Evolutionary conservation across 495 filamentous ascomycete genomes (phyloP).

Genomic region (Copromyces sp.): DNA sequence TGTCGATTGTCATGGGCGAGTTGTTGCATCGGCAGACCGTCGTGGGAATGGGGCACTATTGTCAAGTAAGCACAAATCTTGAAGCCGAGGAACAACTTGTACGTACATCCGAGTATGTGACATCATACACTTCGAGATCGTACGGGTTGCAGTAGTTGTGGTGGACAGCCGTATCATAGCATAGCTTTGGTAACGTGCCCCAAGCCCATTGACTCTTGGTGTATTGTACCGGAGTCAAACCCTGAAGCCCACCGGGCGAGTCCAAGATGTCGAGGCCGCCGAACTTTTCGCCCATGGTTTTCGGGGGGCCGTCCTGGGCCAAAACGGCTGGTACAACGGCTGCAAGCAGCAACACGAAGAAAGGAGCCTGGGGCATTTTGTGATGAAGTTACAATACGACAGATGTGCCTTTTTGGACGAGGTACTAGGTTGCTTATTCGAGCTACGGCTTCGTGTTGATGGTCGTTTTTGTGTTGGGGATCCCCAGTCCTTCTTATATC

Average conservation of each 20-base stretch:
- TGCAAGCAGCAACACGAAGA: background rate
- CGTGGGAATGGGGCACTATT: background rate
- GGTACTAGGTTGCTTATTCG: background rate
- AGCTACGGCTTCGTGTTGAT: background rate
- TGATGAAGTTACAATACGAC: background rate
- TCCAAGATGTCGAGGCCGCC: background rate
- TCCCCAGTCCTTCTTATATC: background rate
- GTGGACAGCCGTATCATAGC: background rate
- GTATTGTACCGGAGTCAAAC: background rate
- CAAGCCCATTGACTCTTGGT: background rate
- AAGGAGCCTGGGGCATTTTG: background rate
- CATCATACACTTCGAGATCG: background rate
- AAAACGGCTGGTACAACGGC: background rate
- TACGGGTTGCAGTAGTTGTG: background rate
- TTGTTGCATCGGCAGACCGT: background rate
- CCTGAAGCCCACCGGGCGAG: background rate
- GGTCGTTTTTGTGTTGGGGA: background rate
- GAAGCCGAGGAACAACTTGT: background rate
- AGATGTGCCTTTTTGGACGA: background rate
- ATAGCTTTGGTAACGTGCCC: background rate
- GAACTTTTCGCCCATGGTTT: background rate
- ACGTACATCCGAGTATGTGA: background rate
- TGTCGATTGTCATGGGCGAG: background rate
- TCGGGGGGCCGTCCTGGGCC: background rate
- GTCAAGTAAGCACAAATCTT: background rate